Evolutionary conservation across 2,329 filamentous ascomycete genomes (phyloP).

Genomic region (Hypoxylon sp.): DNA sequence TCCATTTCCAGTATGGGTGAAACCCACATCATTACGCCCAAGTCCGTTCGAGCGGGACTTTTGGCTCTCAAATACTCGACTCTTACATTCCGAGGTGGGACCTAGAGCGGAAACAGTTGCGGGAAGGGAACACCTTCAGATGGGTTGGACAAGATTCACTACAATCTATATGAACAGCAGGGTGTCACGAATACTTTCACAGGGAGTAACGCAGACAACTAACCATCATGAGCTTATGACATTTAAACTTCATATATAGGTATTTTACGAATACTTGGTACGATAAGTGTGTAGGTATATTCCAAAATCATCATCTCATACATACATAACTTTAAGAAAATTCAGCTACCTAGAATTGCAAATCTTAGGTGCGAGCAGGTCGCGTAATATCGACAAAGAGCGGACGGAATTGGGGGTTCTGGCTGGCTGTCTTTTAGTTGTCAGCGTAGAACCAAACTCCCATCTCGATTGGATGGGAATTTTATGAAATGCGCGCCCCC

Average conservation of each 20-base stretch:
- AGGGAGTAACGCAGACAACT: not conserved
- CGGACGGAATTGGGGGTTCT: not conserved
- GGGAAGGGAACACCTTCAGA: not conserved
- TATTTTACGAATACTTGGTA: not conserved
- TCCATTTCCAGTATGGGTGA: not conserved
- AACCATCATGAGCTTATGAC: not conserved
- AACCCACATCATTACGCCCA: not conserved
- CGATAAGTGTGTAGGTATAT: not conserved
- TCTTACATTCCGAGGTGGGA: not conserved
- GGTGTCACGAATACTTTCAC: not conserved
- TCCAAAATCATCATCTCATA: not conserved
- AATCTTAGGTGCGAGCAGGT: not conserved
- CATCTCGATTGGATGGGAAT: conserved; percentile 37
- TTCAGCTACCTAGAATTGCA: not conserved
- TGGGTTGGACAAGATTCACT: not conserved
- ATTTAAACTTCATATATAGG: not conserved
- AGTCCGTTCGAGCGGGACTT: not conserved
- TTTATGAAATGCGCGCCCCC: conserved; percentile 24
- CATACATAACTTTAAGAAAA: not conserved
- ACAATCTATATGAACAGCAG: not conserved
- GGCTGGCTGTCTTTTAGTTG: not conserved
- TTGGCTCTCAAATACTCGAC: not conserved
- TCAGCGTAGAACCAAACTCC: conserved; percentile 28
- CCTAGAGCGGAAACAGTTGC: not conserved
- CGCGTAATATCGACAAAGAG: not conserved